These are phyloP conservation scores for Aureobasidium sp. DNA, from an alignment of 2,329 filamentous ascomycete genomes.

Conservation along the genomic window DNA sequence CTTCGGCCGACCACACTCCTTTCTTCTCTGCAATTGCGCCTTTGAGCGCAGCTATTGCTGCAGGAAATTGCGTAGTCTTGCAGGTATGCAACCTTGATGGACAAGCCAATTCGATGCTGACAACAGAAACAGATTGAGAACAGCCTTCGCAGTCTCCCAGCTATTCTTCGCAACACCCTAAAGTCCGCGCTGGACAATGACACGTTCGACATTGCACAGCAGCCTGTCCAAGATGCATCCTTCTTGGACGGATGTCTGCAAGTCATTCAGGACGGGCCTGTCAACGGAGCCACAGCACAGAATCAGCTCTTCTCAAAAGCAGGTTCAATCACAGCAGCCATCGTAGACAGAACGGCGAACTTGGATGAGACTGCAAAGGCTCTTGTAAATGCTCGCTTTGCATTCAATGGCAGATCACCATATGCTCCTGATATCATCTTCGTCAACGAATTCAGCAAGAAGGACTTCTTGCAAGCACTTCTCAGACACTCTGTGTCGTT, in stretches of 20 bases:
- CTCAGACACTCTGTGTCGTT: conserved; percentile 34
- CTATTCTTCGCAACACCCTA: conserved; percentile 35
- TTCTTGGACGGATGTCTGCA: conserved; percentile 25
- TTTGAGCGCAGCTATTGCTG: conserved; percentile 42
- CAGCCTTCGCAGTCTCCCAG: conserved; percentile 32
- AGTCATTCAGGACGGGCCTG: conserved; percentile 30
- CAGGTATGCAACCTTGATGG: conserved; percentile 33
- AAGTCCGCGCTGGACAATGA: conserved; percentile 40
- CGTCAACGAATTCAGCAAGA: conserved; percentile 57
- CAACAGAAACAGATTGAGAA: conserved; percentile 32
- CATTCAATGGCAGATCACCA: conserved; percentile 49
- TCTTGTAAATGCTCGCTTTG: conserved; percentile 49
- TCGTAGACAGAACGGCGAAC: conserved; percentile 56
- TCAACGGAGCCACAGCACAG: conserved; percentile 15
- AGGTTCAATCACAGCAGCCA: conserved; percentile 39
- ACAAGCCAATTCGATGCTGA: background rate
- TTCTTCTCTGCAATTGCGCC: conserved; percentile 43
- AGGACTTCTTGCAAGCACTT: conserved; percentile 47
- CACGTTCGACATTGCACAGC: conserved; percentile 40
- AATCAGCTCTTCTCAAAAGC: conserved; percentile 33
- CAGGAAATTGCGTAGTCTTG: conserved; percentile 46
- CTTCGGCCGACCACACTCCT: conserved; percentile 38
- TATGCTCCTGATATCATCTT: conserved; percentile 57
- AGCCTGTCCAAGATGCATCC: conserved; percentile 25
- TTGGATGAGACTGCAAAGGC: conserved; percentile 46